phyloP scores from a whole-genome alignment of 1,284 basidiomycete genomes.

The Tilletia caries region DNA sequence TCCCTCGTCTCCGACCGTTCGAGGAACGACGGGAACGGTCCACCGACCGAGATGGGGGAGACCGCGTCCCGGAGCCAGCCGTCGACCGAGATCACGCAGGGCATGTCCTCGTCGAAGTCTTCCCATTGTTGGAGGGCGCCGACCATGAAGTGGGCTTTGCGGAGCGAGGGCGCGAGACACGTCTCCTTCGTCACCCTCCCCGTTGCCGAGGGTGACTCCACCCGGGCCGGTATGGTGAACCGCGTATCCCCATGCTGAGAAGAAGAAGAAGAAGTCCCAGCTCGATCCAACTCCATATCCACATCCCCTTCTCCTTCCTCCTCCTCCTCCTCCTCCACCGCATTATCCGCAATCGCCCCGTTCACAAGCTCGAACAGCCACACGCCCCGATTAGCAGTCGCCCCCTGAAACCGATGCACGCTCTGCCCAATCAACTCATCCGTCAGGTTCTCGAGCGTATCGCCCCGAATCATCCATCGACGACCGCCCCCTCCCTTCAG shows the following conservation, averaged over 20 bases:
- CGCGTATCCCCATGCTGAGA: not conserved
- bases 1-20: constrained; percentile 33
- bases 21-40: constrained; percentile 41
- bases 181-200: constrained; percentile 28
- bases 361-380: constrained; percentile 66
- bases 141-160: constrained; percentile 75
- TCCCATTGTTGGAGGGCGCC: constrained; percentile 90
- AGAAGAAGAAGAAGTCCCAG: not conserved
- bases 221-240: not conserved
- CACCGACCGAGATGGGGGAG: constrained; percentile 31
- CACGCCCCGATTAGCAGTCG: constrained; percentile 51
- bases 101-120: constrained; percentile 70
- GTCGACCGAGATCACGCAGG: constrained; percentile 74
- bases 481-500: constrained; percentile 69
- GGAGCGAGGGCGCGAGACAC: constrained; percentile 71
- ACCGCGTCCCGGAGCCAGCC: constrained; percentile 55
- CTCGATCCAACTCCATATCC: not conserved
- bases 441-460: constrained; percentile 67
- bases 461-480: constrained; percentile 40
- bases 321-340: constrained; percentile 56
- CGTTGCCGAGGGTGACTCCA: constrained; percentile 50
- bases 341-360: constrained; percentile 67
- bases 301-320: not conserved
- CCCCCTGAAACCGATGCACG: constrained; percentile 72
- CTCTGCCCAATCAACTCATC: constrained; percentile 81